Evolutionary conservation across 768 basidiomycete genomes (phyloP).

Genomic region (Dioszegia crocea): DNA sequence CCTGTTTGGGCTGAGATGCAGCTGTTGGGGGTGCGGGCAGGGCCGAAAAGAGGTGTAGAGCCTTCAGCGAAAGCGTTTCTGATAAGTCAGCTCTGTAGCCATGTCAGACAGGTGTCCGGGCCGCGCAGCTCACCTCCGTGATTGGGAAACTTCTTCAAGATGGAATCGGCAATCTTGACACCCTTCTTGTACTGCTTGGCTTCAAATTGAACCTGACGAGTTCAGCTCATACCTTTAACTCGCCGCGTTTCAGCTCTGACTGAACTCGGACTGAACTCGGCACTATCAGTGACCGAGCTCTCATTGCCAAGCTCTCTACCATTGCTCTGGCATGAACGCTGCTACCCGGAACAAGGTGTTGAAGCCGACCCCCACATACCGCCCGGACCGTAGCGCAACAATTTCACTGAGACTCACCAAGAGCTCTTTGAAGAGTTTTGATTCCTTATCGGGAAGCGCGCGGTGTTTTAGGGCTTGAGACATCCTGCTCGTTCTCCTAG

Average conservation of each 20-base stretch:
- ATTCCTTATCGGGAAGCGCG: slow-evolving; percentile 74
- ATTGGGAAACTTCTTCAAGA: slow-evolving; percentile 90
- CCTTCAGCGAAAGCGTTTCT: slow-evolving; percentile 98
- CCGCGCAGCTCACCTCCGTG: slow-evolving; percentile 72
- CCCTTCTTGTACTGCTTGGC: slow-evolving; percentile 81
- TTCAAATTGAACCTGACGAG: slow-evolving; percentile 64
- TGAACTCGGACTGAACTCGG: no score
- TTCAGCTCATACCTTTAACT: no score
- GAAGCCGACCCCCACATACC: not conserved
- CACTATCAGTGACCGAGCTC: no score
- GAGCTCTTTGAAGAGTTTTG: slow-evolving; percentile 76
- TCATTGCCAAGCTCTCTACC: no score
- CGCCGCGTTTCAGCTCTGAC: not conserved
- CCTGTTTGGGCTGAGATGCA: slow-evolving; percentile 67
- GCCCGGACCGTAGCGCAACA: not conserved
- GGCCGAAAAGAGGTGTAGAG: slow-evolving; percentile 59
- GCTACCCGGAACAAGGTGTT: not conserved
- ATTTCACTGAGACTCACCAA: slow-evolving; percentile 52
- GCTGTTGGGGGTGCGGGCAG: slow-evolving; percentile 41
- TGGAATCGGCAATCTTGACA: slow-evolving; percentile 82
- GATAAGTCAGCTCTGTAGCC: slow-evolving; percentile 2
- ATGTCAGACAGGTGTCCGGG: not conserved
- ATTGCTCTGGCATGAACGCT: not conserved
- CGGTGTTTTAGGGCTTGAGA: slow-evolving; percentile 50
- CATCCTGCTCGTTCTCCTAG: slow-evolving; percentile 18